Percentiles rank a stretch among this genome's conserved stretches.
Conservation (phyloP, 176 grass and related monocot species). For the Cenchrus americanus region DNA sequence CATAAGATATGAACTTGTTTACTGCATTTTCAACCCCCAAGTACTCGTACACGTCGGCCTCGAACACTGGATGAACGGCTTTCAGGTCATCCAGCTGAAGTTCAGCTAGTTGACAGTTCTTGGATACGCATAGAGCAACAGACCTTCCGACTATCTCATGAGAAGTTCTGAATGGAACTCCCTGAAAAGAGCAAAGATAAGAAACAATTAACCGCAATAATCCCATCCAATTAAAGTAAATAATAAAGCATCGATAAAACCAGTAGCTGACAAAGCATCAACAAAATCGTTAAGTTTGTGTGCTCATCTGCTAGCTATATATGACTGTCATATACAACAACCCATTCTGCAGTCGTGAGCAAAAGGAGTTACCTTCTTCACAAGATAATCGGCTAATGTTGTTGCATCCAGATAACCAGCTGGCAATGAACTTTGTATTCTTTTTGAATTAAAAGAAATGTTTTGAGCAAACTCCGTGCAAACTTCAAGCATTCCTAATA, state of each 20-base stretch:
- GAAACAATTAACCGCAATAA: not conserved
- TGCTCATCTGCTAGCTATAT: not conserved
- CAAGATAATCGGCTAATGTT: constrained; percentile 99
- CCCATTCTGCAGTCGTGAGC: not conserved
- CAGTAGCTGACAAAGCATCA: not conserved
- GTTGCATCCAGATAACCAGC: constrained; percentile 96
- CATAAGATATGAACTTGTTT: constrained; percentile 90
- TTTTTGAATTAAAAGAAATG: constrained; percentile 84
- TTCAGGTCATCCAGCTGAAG: constrained; percentile 73
- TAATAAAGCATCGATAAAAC: not conserved
- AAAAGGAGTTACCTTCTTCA: constrained; percentile 76
- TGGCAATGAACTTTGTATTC: constrained; percentile 83
- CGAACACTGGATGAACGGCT: constrained; percentile 71
- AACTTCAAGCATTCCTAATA: constrained; percentile 96
- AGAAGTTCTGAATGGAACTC: constrained; percentile 86
- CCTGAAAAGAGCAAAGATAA: constrained; percentile 42
- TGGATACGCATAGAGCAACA: constrained; percentile 78
- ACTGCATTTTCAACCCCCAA: constrained; percentile 87
- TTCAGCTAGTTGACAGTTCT: constrained; percentile 77
- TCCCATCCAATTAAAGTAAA: not conserved
- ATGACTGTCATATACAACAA: not conserved
- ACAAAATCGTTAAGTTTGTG: not conserved
- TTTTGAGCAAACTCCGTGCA: constrained; percentile 86
- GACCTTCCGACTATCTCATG: constrained; percentile 93
- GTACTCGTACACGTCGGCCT: constrained; percentile 75